A percentile compares a stretch with the other conserved stretches of the same genome.
Evolutionary conservation across 148 eudicot species (phyloP).

Genomic region (Agrostemma githago): DNA sequence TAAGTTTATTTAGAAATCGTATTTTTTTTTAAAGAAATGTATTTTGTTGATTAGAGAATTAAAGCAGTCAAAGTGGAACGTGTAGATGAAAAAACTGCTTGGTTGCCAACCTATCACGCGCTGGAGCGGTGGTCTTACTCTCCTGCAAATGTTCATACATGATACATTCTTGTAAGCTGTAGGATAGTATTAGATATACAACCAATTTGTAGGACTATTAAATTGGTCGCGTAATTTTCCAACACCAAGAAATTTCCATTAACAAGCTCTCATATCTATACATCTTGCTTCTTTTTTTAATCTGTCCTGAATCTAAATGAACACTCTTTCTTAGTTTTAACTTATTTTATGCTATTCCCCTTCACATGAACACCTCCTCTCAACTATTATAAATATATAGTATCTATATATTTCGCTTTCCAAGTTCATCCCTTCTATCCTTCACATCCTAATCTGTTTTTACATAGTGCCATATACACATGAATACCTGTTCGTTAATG

Average conservation of each 20-base stretch:
- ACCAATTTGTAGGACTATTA: background rate
- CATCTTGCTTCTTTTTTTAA: constrained; percentile 17
- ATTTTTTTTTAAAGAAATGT: constrained; percentile 1
- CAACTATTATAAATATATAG: constrained; percentile 12
- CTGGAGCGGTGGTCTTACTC: constrained; percentile 68
- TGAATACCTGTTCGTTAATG: background rate
- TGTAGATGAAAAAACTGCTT: constrained; percentile 39
- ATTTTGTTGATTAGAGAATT: background rate
- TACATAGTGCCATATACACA: background rate
- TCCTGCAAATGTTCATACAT: background rate
- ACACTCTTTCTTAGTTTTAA: constrained; percentile 15
- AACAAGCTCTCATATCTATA: constrained; percentile 19
- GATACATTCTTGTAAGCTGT: no score
- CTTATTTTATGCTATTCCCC: constrained; percentile 7
- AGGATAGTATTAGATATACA: no score
- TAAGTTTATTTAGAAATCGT: no score
- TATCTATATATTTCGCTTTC: background rate
- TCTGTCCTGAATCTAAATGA: constrained; percentile 16
- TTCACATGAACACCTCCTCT: constrained; percentile 1
- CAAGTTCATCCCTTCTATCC: constrained; percentile 28
- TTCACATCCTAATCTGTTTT: background rate
- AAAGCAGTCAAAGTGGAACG: constrained; percentile 47
- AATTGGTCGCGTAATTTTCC: background rate
- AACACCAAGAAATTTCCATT: background rate
- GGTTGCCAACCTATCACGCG: constrained; percentile 54